Evolutionary conservation across 768 basidiomycete species (phyloP).

Genomic region (Wakefieldia striispora): DNA sequence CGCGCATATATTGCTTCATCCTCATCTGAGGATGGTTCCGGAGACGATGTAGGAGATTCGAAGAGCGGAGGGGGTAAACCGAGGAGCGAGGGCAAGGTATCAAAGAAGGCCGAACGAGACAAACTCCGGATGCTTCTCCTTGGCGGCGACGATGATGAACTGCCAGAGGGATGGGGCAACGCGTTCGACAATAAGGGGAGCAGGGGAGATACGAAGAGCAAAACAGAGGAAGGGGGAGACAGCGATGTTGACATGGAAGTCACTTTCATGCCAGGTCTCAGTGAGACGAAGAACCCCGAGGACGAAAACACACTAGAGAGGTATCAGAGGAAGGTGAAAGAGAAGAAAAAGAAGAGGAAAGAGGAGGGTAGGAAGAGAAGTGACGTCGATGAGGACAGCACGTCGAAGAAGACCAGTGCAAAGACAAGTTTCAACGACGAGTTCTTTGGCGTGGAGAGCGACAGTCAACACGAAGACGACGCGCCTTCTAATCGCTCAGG

Average conservation of each 20-base stretch:
- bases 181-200: constrained; percentile 27
- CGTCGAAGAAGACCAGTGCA: constrained; percentile 6
- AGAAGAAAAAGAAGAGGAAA: constrained; percentile 83
- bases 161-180: constrained; percentile 85
- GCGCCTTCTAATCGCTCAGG: constrained; percentile 18
- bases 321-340: constrained; percentile 87
- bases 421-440: constrained; percentile 50
- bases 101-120: constrained; percentile 53
- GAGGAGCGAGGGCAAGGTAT: constrained; percentile 19
- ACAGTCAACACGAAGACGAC: constrained; percentile 24
- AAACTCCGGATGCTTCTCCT: constrained; percentile 77
- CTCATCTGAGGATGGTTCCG: constrained; percentile 56
- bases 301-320: constrained; percentile 88
- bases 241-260: constrained; percentile 86
- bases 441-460: constrained; percentile 63
- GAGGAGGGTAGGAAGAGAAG: constrained; percentile 51
- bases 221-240: constrained; percentile 22
- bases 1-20: constrained; percentile 71
- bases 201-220: background rate
- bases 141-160: constrained; percentile 56
- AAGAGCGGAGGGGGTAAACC: constrained; percentile 5
- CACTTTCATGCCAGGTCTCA: constrained; percentile 88
- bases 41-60: constrained; percentile 20
- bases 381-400: constrained; percentile 20
- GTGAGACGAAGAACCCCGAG: constrained; percentile 46